phyloP scores from a whole-genome alignment of 2,329 filamentous ascomycete genomes.

The Apiospora hydei region DNA sequence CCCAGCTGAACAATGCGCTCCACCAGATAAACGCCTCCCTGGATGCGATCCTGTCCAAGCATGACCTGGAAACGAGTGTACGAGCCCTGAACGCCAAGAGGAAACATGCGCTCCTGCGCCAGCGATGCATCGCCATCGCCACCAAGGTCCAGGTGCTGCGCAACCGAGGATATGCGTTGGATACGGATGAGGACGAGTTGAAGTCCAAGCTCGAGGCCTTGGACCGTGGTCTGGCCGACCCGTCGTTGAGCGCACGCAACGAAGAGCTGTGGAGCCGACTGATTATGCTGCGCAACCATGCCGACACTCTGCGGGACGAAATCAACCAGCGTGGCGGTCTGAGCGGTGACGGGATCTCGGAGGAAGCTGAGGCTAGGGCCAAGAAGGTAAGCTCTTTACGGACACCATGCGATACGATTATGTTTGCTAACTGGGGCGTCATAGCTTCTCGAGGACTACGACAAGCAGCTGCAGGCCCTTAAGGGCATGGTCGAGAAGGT shows the following conservation, averaged over 20 bases:
- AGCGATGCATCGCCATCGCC: constrained; percentile 76
- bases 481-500: constrained; percentile 74
- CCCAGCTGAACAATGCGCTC: constrained; percentile 73
- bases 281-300: constrained; percentile 76
- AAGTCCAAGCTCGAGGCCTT: constrained; percentile 74
- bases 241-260: constrained; percentile 75
- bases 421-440: constrained; percentile 29
- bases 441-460: constrained; percentile 81
- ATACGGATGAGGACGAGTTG: constrained; percentile 79
- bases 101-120: constrained; percentile 75
- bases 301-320: constrained; percentile 75
- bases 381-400: constrained; percentile 67
- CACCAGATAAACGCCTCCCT: constrained; percentile 83
- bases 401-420: background rate
- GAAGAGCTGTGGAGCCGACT: constrained; percentile 88
- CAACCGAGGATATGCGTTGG: constrained; percentile 82
- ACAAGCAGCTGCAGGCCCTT: constrained; percentile 79
- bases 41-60: constrained; percentile 74
- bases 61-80: constrained; percentile 79
- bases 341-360: constrained; percentile 66
- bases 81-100: constrained; percentile 75
- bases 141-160: constrained; percentile 82
- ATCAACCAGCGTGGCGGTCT: constrained; percentile 70
- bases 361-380: constrained; percentile 74
- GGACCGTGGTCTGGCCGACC: constrained; percentile 76